phyloP scores from a whole-genome alignment of 768 basidiomycete genomes.

The Agrocybe pediades region DNA sequence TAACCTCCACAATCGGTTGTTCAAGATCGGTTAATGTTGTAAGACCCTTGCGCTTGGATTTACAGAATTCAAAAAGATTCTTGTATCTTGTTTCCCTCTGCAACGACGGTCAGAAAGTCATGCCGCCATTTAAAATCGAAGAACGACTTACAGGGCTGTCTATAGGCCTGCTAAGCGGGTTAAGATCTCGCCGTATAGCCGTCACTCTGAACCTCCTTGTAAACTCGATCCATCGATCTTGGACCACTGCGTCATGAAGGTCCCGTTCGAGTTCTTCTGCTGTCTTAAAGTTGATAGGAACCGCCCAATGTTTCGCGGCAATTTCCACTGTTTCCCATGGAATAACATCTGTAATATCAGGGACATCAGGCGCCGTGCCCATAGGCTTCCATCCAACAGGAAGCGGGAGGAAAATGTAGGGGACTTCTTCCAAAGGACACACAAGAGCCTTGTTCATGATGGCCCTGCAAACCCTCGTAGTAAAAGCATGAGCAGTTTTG shows the following conservation, averaged over 20 bases:
- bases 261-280: constrained; percentile 42
- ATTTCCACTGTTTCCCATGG: constrained; percentile 64
- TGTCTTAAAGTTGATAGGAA: constrained; percentile 42
- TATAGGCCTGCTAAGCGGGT: constrained; percentile 68
- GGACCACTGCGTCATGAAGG: constrained; percentile 66
- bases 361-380: constrained; percentile 23
- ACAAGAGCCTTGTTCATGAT: constrained; percentile 69
- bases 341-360: constrained; percentile 47
- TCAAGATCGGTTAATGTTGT: constrained; percentile 58
- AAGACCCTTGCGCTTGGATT: constrained; percentile 60
- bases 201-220: constrained; percentile 68
- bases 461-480: constrained; percentile 60
- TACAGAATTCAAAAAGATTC: constrained; percentile 70
- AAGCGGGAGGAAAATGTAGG: constrained; percentile 73
- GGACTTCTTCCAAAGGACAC: constrained; percentile 54
- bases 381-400: constrained; percentile 35
- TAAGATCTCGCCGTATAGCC: constrained; percentile 63
- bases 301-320: constrained; percentile 54
- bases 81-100: constrained; percentile 65
- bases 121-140: not conserved
- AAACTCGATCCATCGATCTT: constrained; percentile 77
- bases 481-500: constrained; percentile 57
- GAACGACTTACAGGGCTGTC: constrained; percentile 59
- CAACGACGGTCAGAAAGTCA: not conserved
- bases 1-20: constrained; percentile 77